These are phyloP conservation scores for Uronychia setigera DNA, from an alignment of 73 alveolate species.

Conservation along the genomic window DNA sequence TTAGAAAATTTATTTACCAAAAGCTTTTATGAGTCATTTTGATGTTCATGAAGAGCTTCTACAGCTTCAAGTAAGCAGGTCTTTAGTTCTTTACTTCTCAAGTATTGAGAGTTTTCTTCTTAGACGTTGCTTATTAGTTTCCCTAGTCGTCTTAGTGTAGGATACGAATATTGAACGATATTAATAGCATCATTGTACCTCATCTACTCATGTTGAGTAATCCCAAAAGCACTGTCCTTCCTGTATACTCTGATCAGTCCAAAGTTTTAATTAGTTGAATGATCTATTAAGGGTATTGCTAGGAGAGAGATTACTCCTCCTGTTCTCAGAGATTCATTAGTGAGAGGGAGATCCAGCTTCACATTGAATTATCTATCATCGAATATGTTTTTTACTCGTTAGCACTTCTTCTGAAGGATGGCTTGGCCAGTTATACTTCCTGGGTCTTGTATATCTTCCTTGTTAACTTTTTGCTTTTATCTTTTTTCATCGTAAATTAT, in stretches of 20 bases:
- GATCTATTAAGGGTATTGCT: neutral
- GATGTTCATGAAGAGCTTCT: too few relatives aligned
- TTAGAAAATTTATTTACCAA: too few relatives aligned
- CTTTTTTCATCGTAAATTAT: neutral
- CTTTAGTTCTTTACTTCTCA: neutral
- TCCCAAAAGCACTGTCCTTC: neutral
- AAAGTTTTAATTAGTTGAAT: neutral
- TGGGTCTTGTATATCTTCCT: neutral
- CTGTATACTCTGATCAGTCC: neutral
- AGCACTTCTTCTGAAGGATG: neutral
- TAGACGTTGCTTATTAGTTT: neutral
- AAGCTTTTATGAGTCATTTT: too few relatives aligned
- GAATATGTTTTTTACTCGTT: neutral
- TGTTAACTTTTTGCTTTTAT: neutral
- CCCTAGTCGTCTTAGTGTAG: neutral
- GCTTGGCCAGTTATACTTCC: neutral
- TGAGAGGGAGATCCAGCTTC: neutral
- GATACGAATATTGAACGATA: neutral
- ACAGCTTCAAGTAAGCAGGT: neutral
- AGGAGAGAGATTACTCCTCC: neutral
- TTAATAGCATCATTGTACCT: neutral
- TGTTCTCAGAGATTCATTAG: neutral
- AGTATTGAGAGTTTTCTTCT: neutral
- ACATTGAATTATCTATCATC: neutral
- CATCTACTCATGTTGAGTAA: neutral